These are phyloP conservation scores for Diaporthe citrichinensis DNA, from an alignment of 2,329 filamentous ascomycete species.

Conservation along the genomic window DNA sequence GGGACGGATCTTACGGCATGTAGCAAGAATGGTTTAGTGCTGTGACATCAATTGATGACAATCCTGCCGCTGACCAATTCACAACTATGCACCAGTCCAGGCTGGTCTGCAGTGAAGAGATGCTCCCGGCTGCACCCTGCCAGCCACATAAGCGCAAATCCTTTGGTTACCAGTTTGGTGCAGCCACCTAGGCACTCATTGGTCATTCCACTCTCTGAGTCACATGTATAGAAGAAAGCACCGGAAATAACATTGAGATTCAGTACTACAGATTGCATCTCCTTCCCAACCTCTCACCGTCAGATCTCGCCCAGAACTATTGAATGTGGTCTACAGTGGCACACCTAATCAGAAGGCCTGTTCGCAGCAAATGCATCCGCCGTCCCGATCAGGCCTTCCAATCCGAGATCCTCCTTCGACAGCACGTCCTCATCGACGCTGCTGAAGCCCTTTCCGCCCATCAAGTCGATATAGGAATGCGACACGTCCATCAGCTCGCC, in stretches of 20 bases:
- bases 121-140: too few species aligned
- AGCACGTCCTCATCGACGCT: slow-evolving; percentile 4
- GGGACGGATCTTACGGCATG: too few species aligned
- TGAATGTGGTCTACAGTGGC: neutral
- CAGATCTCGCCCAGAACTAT: neutral
- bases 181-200: too few species aligned
- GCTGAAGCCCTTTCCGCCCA: slow-evolving; percentile 12
- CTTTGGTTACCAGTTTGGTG: too few species aligned
- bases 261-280: neutral
- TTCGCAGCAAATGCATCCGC: neutral
- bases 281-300: too few species aligned
- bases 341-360: neutral
- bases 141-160: too few species aligned
- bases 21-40: too few species aligned
- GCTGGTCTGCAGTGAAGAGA: neutral
- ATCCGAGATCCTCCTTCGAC: slow-evolving; percentile 14
- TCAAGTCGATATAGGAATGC: slow-evolving; percentile 6
- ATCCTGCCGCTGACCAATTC: neutral
- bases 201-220: too few species aligned
- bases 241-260: neutral
- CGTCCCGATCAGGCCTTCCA: neutral
- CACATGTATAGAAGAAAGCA: too few species aligned
- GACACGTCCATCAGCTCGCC: slow-evolving; percentile 25
- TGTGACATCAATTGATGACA: neutral
- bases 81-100: neutral